These are phyloP conservation scores for Geotrichum bryndzae DNA, from an alignment of 1,139 yeast species.

Conservation along the genomic window DNA sequence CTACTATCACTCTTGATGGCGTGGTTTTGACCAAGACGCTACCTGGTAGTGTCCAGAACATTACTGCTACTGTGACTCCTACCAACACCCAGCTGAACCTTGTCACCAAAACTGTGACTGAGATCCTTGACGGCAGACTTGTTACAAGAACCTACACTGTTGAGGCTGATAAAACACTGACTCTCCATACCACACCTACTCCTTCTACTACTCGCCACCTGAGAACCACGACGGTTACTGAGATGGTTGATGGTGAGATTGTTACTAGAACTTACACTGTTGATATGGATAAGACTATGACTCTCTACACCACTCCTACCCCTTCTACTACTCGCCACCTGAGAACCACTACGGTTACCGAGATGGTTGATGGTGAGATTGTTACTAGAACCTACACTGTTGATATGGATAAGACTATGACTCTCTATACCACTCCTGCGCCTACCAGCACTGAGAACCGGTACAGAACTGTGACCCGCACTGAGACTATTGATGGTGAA, in stretches of 20 bases:
- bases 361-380: constrained; percentile 7
- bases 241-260: not conserved
- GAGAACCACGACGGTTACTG: not conserved
- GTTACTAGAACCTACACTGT: constrained; percentile 9
- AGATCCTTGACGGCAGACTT: not conserved
- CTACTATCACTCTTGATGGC: constrained; percentile 10
- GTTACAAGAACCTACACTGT: constrained; percentile 9
- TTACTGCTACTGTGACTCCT: constrained; percentile 13
- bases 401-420: not conserved
- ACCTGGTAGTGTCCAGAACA: not conserved
- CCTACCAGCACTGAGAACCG: constrained; percentile 1
- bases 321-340: constrained; percentile 1
- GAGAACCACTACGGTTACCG: constrained; percentile 6
- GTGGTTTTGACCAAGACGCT: constrained; percentile 9
- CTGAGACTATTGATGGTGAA: constrained; percentile 8
- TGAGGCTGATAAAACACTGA: not conserved
- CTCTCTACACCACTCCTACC: constrained; percentile 1
- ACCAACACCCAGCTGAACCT: constrained; percentile 8
- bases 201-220: not conserved
- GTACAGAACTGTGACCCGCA: constrained; percentile 1
- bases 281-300: not conserved
- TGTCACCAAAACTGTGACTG: constrained; percentile 9
- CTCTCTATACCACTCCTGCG: constrained; percentile 1
- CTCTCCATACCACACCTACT: not conserved
- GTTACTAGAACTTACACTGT: constrained; percentile 1